Evolutionary conservation across 2,329 filamentous ascomycete genomes (phyloP), one percentile per base, ranked within the genome.

Genomic region (Dissoconium aciculare): DNA sequence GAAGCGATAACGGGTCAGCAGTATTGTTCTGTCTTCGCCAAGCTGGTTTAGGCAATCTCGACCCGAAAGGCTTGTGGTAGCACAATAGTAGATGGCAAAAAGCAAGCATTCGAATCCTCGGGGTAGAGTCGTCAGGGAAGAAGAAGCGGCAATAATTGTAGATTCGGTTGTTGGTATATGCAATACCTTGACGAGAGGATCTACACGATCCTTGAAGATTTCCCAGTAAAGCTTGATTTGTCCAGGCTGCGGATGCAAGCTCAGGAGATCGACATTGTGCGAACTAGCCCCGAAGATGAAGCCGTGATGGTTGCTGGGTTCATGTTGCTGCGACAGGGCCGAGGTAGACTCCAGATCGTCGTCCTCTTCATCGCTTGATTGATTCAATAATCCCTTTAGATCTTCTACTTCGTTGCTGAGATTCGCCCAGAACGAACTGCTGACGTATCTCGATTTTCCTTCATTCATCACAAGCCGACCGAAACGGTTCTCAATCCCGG

Each of bases 281-380:
- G 78, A 82, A 37, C 69, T 73, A 50, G 79, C 80, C 5, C 78
- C 77, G 39, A 84, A 68, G 15, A 84, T 62, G 50, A 81, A 85
- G 14, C 69, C 67, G 32, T 83, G 76, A 40, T 81, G 74, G 36
- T 71, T 67, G n/a, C 56, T 51, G 44, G 11, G 55, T 53, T 17
- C 44, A 40, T 32, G 46, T 44, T 15, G 30, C 3, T 31, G 27
- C 13, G 36, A 43, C n/a, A 15, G 32, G 11, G 45, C 49, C 15
- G 52, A 57, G 27, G 50, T 59, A 41, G 34, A 63, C 48, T 42
- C 60, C 45, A 33, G 56, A 1, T 64, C 62, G 12, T 68, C 67
- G 12, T 64, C 71, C n/a, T 78, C 74, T 15, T 72, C 68, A 15
- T 69, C 67, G 17, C 62, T 66, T 2, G 65, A 62, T 13, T 78